Base-by-base conservation (phyloP, 2,329 filamentous ascomycete species). In the Neofusicoccum parvum region DNA sequence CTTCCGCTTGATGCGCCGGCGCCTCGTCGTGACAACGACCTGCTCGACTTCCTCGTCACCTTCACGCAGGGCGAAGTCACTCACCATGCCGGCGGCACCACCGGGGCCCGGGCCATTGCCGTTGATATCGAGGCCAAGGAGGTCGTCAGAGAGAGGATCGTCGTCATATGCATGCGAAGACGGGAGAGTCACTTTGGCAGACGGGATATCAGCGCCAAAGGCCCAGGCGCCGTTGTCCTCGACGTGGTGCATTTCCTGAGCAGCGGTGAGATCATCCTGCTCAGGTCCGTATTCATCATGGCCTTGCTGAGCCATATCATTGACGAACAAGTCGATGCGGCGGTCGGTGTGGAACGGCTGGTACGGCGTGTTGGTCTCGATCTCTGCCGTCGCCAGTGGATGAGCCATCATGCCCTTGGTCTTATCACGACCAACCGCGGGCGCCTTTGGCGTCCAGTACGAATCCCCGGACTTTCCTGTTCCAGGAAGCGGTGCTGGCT, bases 261-360 rank as follows among this genome's bases (percentile, higher is more conserved):
- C 32, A 76, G 71, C 32, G n/a, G 17, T 15, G 17, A 64, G 23
- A 7, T 71, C 70, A 10, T 67, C n/a, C 56, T 71, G 69, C 62
- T 76, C 74, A 41, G 67, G 73, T 51, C 65, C 69, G 56, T 72
- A 72, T 23, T 68, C 70, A 7, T 69, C 50, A 5, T 72, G 70
- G 10, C 49, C 12, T 4, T 67, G 41, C 56, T 84, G 79, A 27
- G 66, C 59, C 41, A 46, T 17, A 7, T 62, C 56, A 36, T 63
- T 58, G 48, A 92, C 85, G 70, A 88, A 91, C 34, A 97, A 82
- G n/a, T 85, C 87, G 50, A 98, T 91, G 3, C 94, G 88, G 64
- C 88, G 87, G 73, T 98, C 94, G 0, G 94, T 95, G 75, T 98
- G 94, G 80, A 98, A 97, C 1, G 95, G 94, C 72, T 97, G 94